phyloP scores from a whole-genome alignment of 306 rosid genomes.

The Dalbergia cultrata region DNA sequence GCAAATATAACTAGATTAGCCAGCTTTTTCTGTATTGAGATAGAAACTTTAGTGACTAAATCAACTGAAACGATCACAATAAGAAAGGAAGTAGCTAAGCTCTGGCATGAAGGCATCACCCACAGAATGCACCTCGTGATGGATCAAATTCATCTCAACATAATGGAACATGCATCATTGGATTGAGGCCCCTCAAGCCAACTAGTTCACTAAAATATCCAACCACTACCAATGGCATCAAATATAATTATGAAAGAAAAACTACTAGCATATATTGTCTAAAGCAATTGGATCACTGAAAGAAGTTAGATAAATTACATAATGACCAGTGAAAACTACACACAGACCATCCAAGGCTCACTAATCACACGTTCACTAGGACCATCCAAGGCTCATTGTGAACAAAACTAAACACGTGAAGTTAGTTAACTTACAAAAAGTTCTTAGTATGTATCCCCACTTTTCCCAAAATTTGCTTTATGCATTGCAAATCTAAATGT shows the following conservation, averaged over 20 bases:
- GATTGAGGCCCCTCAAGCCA: background rate
- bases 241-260: constrained; percentile 5
- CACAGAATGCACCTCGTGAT: background rate
- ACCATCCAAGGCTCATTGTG: no score
- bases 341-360: background rate
- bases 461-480: constrained; percentile 18
- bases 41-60: background rate
- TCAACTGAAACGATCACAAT: background rate
- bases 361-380: no score
- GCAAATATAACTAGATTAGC: constrained; percentile 25
- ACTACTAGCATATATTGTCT: background rate
- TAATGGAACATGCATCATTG: constrained; percentile 11
- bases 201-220: constrained; percentile 1
- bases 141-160: constrained; percentile 26
- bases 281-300: background rate
- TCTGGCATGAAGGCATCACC: constrained; percentile 9
- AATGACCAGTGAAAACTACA: background rate
- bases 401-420: constrained; percentile 9
- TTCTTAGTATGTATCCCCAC: background rate
- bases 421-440: constrained; percentile 2
- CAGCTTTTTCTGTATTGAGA: constrained; percentile 11
- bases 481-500: constrained; percentile 16
- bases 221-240: background rate
- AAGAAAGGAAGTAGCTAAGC: background rate
- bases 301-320: background rate